These are phyloP conservation scores for Yamadazyma diospyri DNA, from an alignment of 1,139 yeast genomes.

Conservation along the genomic window DNA sequence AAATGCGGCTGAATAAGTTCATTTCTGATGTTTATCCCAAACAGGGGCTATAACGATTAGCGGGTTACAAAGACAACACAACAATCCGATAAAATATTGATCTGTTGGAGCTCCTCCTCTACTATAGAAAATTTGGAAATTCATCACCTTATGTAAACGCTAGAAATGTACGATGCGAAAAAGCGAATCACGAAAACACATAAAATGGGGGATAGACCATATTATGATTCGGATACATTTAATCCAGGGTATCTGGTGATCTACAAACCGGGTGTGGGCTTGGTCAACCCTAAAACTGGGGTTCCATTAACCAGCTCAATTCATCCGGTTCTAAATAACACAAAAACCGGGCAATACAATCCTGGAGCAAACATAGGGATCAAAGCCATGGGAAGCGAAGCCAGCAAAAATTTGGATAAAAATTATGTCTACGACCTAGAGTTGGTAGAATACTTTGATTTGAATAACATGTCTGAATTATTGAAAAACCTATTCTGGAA, in stretches of 20 bases:
- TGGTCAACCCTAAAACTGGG: conserved; percentile 40
- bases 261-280: conserved; percentile 59
- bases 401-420: conserved; percentile 24
- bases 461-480: conserved; percentile 52
- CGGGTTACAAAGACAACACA: too few species aligned
- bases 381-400: conserved; percentile 7
- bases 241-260: conserved; percentile 64
- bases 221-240: conserved; percentile 68
- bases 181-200: conserved; percentile 2
- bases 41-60: too few species aligned
- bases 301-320: conserved; percentile 26
- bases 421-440: conserved; percentile 63
- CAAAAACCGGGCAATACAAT: conserved; percentile 13
- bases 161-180: conserved; percentile 4
- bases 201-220: conserved; percentile 49
- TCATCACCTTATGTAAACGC: too few species aligned
- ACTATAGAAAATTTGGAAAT: too few species aligned
- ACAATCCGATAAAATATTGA: too few species aligned
- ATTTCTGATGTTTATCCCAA: too few species aligned
- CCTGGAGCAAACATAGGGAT: conserved; percentile 17
- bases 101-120: too few species aligned
- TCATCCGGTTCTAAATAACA: conserved; percentile 14
- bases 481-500: conserved; percentile 53
- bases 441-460: conserved; percentile 62
- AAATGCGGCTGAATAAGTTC: too few species aligned